These are phyloP conservation scores for Calocera cornea DNA, from an alignment of 768 basidiomycete genomes.

Conservation along the genomic window DNA sequence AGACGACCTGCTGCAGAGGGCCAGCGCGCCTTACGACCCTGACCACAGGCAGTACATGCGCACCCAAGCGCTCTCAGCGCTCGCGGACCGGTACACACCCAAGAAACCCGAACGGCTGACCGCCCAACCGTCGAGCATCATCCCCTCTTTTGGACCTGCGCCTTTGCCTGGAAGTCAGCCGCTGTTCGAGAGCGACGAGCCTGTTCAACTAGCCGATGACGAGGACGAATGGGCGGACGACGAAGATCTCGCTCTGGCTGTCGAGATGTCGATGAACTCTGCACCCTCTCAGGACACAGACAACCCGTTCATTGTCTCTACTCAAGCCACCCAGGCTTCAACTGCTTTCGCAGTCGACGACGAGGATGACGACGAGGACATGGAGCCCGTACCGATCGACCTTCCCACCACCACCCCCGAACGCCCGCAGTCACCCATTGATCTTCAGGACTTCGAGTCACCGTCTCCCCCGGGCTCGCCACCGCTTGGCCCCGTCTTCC, in stretches of 20 bases:
- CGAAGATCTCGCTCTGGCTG: slow-evolving; percentile 43
- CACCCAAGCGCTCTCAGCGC: slow-evolving; percentile 46
- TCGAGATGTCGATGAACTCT: slow-evolving; percentile 45
- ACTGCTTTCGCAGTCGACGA: background rate
- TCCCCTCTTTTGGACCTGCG: slow-evolving; percentile 20
- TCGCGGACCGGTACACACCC: slow-evolving; percentile 36
- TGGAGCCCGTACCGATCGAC: background rate
- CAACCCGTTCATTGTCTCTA: background rate
- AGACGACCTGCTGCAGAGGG: slow-evolving; percentile 41
- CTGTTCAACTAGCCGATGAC: slow-evolving; percentile 19
- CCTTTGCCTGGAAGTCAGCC: slow-evolving; percentile 26
- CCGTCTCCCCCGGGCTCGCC: background rate
- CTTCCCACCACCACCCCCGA: background rate
- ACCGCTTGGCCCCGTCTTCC: background rate
- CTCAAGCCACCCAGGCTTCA: slow-evolving; percentile 8
- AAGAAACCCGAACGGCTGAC: slow-evolving; percentile 21
- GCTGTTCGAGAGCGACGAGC: slow-evolving; percentile 38
- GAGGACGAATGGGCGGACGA: slow-evolving; percentile 21
- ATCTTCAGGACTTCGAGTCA: background rate
- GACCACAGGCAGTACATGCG: slow-evolving; percentile 52
- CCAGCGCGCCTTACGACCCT: slow-evolving; percentile 32
- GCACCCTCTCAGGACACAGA: background rate
- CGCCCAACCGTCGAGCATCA: slow-evolving; percentile 5
- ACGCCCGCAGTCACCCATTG: background rate
- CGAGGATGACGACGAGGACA: background rate